These are phyloP conservation scores for Eimeria sp. DNA, from an alignment of 169 alveolate genomes.

Conservation along the genomic window DNA sequence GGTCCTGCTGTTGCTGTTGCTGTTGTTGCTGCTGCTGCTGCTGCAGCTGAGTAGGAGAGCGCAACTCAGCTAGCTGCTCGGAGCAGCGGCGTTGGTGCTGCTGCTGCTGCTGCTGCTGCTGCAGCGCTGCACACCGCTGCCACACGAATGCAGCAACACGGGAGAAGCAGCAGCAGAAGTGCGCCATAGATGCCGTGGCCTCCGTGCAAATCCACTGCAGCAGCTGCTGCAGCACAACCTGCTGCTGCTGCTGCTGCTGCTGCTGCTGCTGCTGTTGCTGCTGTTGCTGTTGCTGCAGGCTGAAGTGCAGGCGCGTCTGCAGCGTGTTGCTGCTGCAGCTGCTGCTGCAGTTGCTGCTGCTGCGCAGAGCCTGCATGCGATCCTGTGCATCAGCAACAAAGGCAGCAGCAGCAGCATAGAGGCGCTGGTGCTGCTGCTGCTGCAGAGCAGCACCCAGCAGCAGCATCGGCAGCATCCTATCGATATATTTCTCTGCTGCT, in stretches of 20 bases:
- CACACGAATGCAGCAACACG: conserved; percentile 65
- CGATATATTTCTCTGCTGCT: not conserved
- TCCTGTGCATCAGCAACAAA: conserved; percentile 14
- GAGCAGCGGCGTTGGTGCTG: conserved; percentile 75
- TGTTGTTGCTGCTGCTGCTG: conserved; percentile 38
- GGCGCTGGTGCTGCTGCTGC: conserved; percentile 73
- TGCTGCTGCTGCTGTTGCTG: conserved; percentile 49
- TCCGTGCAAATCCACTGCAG: conserved; percentile 55
- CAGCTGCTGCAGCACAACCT: conserved; percentile 25
- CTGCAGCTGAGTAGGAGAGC: conserved; percentile 39
- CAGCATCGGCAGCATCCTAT: conserved; percentile 5
- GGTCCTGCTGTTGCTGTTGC: conserved; percentile 30
- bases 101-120: conserved; percentile 62
- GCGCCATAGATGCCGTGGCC: conserved; percentile 38
- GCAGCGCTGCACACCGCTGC: conserved; percentile 66
- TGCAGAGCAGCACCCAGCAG: conserved; percentile 66
- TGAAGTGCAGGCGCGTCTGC: not conserved
- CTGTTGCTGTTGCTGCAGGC: conserved; percentile 25
- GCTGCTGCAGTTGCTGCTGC: conserved; percentile 30
- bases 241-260: conserved; percentile 16
- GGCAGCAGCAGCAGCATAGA: conserved; percentile 62
- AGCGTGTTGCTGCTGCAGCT: conserved; percentile 1
- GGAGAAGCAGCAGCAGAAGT: conserved; percentile 43
- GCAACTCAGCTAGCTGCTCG: conserved; percentile 55
- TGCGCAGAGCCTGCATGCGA: conserved; percentile 19